A percentile compares a stretch with the other conserved stretches of the same genome.
Conservation (phyloP, 805 yeast species). For the Wickerhamiella kazuoi region DNA sequence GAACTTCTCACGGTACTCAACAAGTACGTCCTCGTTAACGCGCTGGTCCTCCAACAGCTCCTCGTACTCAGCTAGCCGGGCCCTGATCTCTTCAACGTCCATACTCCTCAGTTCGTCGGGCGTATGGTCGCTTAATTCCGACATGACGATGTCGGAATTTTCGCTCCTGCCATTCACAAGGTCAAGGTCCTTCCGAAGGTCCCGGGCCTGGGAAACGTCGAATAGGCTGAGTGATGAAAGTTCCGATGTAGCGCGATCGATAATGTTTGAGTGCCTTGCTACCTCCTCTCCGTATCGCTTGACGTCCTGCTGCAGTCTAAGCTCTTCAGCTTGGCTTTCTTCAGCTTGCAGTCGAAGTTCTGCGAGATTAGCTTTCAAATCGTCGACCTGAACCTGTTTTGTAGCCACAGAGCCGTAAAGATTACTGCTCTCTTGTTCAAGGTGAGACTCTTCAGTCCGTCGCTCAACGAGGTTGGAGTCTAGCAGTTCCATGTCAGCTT, state of each 20-base stretch:
- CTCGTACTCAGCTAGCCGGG: conserved; percentile 11
- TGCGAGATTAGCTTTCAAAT: conserved; percentile 3
- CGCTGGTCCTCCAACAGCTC: conserved; percentile 32
- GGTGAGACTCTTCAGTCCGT: background rate
- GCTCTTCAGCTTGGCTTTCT: background rate
- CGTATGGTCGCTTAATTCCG: conserved; percentile 5
- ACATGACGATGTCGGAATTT: background rate
- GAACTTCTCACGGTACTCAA: conserved; percentile 55
- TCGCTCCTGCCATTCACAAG: background rate
- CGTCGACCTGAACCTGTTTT: conserved; percentile 1
- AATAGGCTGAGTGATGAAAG: background rate
- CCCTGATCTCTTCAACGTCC: conserved; percentile 9
- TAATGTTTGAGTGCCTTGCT: too few species aligned
- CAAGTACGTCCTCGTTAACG: conserved; percentile 56
- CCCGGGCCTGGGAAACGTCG: background rate
- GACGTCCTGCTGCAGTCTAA: background rate
- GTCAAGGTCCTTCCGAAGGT: background rate
- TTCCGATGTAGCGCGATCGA: background rate
- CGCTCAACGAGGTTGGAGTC: background rate
- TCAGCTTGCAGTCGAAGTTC: background rate
- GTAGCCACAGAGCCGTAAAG: conserved; percentile 10
- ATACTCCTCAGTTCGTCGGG: conserved; percentile 13
- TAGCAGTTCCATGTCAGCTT: conserved; percentile 10
- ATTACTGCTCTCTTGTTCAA: conserved; percentile 20
- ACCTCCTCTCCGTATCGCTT: background rate